Evolutionary conservation across 2,329 filamentous ascomycete genomes (phyloP), one percentile per base, ranked within the genome.

Genomic region (Bimuria novae-zelandiae): DNA sequence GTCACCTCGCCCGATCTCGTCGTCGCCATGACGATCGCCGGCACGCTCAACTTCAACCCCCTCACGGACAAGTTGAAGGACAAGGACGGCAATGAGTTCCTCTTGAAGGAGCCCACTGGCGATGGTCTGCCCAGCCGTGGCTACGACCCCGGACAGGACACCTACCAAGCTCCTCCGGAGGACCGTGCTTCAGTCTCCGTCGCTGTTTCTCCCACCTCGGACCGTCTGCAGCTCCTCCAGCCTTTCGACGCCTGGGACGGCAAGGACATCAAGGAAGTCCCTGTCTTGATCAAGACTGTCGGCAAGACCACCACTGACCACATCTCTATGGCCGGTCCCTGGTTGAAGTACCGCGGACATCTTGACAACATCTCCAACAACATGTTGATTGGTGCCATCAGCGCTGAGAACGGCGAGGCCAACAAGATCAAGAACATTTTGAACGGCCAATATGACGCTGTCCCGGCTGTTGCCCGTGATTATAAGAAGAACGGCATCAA

Each of bases 361-460:
- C 84, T 97, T 71, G 93, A 97, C 86, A 97, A 97, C 85, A 97
- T 97, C 81, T 97, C 92, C 75, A 97, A 97, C 87, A 97, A 97
- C 85, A 96, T 97, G 91, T 80, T 97, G 76, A 97, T 97, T 68
- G 93, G 93, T 81, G 94, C 94, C 71, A 90, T 92, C 80, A 99
- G 97, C 81, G 87, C 89, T 70, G 92, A 89, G 72, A 99, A 97
- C 79, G 91, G 88, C 56, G 91, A 97, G 83, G 92, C 92, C 70
- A 99, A 99, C 87, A 96, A 95, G 84, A 82, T 99, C 77, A 89
- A 90, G 84, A 97, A 99, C 86, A 80, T 84, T 78, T 87, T 89
- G 70, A 96, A 82, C 59, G 90, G 88, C 68, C 86, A 92, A 64
- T 93, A 85, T 76, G 92, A 88, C 72, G 89, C 90, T 56, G 94